Percentiles rank a stretch among this genome's conserved stretches.
phyloP scores from a whole-genome alignment of 2,329 filamentous ascomycete species.

The Cladosporium sp. region DNA sequence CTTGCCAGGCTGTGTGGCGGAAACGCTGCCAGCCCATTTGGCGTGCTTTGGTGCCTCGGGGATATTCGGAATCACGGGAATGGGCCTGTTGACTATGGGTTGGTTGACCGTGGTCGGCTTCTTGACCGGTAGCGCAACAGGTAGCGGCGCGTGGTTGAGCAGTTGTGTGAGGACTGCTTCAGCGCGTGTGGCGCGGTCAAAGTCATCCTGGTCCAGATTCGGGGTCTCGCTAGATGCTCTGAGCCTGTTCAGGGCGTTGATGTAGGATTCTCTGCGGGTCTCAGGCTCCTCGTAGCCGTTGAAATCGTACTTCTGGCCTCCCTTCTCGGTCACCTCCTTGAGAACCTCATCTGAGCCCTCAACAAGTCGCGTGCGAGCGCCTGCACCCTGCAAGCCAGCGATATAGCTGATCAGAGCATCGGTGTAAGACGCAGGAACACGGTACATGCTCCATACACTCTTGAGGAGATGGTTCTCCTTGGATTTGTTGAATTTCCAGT shows the following conservation, averaged over 20 bases:
- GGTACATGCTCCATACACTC: slow-evolving; percentile 71
- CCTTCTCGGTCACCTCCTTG: slow-evolving; percentile 54
- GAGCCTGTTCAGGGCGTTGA: slow-evolving; percentile 38
- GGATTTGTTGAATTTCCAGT: slow-evolving; percentile 97
- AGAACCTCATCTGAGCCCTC: slow-evolving; percentile 65
- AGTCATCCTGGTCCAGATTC: slow-evolving; percentile 34
- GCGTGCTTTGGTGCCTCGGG: neutral
- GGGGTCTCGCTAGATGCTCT: slow-evolving; percentile 26
- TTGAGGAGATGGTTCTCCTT: slow-evolving; percentile 83
- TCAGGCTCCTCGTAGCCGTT: slow-evolving; percentile 41
- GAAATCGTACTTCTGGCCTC: slow-evolving; percentile 49
- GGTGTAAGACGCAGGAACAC: slow-evolving; percentile 70
- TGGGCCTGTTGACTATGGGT: neutral
- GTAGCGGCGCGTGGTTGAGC: slow-evolving; percentile 20
- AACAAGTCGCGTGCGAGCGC: slow-evolving; percentile 64
- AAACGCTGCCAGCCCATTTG: neutral
- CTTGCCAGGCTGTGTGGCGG: slow-evolving; percentile 3
- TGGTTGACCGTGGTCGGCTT: neutral
- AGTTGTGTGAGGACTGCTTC: slow-evolving; percentile 26
- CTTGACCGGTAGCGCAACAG: neutral
- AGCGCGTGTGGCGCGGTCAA: slow-evolving; percentile 31
- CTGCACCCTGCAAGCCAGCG: slow-evolving; percentile 72
- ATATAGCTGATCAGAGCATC: slow-evolving; percentile 75
- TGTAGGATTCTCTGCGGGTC: slow-evolving; percentile 39
- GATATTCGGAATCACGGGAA: neutral